Percentiles rank a stretch among this genome's conserved stretches.
These are phyloP conservation scores for Cucumis cinereus DNA, from an alignment of 306 rosid species.

Conservation along the genomic window DNA sequence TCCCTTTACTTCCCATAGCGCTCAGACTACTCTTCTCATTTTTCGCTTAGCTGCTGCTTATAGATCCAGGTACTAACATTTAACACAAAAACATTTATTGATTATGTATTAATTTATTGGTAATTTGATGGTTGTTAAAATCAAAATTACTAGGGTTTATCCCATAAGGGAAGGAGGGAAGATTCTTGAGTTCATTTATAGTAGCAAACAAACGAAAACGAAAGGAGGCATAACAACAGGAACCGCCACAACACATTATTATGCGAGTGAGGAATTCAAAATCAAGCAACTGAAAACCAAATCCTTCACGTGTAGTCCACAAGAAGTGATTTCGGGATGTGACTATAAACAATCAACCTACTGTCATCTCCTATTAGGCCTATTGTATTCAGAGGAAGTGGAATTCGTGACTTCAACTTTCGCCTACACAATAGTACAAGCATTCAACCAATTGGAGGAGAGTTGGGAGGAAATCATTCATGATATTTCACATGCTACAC, in stretches of 20 bases:
- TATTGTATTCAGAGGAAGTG: conserved; percentile 48
- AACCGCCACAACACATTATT: conserved; percentile 92
- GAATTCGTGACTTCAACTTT: conserved; percentile 78
- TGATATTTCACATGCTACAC: conserved; percentile 43
- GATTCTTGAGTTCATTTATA: conserved; percentile 72
- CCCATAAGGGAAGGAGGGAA: conserved; percentile 68
- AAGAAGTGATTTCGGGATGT: conserved; percentile 68
- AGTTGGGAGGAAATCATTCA: conserved; percentile 44
- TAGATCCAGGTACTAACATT: conserved; percentile 56
- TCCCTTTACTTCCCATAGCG: conserved; percentile 72
- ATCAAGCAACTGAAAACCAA: conserved; percentile 64
- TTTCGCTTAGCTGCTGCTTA: conserved; percentile 75
- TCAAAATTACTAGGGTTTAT: conserved; percentile 27
- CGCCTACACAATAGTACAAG: conserved; percentile 66
- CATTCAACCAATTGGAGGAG: conserved; percentile 49
- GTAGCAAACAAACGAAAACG: conserved; percentile 64
- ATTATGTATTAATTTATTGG: no score
- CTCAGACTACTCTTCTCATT: conserved; percentile 84
- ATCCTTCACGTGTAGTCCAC: conserved; percentile 71
- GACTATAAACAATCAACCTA: conserved; percentile 72
- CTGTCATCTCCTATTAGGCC: conserved; percentile 87
- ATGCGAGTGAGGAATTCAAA: conserved; percentile 74
- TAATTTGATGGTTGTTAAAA: no score
- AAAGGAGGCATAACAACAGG: conserved; percentile 66
- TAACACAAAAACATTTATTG: no score